phyloP scores from a whole-genome alignment of 2,329 filamentous ascomycete genomes.

The Cercospora berteroae region DNA sequence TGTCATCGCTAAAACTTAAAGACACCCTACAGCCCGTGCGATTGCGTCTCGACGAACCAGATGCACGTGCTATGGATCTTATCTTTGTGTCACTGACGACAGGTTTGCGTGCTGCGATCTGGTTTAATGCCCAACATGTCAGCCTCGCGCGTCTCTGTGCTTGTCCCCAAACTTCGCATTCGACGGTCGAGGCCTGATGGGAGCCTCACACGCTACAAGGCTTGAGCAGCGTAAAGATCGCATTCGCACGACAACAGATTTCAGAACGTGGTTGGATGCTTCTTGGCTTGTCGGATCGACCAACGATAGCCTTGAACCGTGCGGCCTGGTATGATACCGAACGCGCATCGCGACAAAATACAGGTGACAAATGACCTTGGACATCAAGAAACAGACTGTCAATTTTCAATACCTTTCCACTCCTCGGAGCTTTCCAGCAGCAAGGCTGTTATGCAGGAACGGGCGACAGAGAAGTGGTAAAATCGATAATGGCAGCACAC shows the following conservation, averaged over 20 bases:
- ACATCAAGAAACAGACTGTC: neutral
- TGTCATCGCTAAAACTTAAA: neutral
- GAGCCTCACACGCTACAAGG: neutral
- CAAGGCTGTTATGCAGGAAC: neutral
- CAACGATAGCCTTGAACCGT: neutral
- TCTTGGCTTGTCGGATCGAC: neutral
- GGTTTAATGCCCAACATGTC: neutral
- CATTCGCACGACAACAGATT: neutral
- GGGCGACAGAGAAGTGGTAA: neutral
- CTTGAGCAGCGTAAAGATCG: neutral
- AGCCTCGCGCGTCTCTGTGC: neutral
- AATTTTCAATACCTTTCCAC: neutral
- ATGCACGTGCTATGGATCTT: neutral
- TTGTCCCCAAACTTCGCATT: neutral
- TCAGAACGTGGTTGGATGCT: neutral
- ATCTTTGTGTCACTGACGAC: neutral
- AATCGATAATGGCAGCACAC: neutral
- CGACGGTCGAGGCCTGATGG: neutral
- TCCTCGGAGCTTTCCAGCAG: neutral
- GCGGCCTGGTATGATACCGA: neutral
- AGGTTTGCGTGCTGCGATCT: neutral
- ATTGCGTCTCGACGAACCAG: neutral
- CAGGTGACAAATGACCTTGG: neutral
- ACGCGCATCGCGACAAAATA: neutral
- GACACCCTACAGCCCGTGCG: neutral